These are phyloP conservation scores for Suillus alpinus DNA, from an alignment of 768 basidiomycete genomes.

Conservation along the genomic window DNA sequence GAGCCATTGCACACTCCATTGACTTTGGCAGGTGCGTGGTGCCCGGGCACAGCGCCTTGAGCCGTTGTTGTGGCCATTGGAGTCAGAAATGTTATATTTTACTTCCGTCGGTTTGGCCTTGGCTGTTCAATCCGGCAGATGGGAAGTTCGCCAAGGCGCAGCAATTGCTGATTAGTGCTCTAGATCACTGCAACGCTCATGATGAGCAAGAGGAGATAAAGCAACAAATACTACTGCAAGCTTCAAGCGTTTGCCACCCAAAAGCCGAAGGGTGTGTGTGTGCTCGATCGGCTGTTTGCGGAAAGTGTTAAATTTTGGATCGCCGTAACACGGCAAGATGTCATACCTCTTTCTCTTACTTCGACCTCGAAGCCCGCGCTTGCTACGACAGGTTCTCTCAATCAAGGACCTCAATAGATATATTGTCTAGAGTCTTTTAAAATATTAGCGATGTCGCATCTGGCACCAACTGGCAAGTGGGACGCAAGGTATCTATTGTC, in stretches of 20 bases:
- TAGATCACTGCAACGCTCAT: not conserved
- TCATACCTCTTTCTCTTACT: not conserved
- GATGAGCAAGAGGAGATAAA: not conserved
- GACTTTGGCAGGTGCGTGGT: not conserved
- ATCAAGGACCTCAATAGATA: not conserved
- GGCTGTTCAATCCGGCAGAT: not conserved
- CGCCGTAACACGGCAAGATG: not conserved
- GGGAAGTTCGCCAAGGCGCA: not conserved
- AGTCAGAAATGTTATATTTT: not conserved
- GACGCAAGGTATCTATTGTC: conserved; percentile 56
- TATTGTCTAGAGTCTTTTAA: conserved; percentile 12
- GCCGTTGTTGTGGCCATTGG: not conserved
- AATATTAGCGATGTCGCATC: conserved; percentile 47
- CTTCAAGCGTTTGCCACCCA: not conserved
- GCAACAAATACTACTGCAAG: not conserved
- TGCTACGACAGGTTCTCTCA: not conserved
- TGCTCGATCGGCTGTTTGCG: not conserved
- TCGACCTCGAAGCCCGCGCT: not conserved
- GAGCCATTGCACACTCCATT: not conserved
- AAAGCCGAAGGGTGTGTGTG: not conserved
- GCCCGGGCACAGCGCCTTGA: not conserved
- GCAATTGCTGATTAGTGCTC: not conserved
- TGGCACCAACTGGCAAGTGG: conserved; percentile 60
- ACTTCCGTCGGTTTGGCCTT: not conserved
- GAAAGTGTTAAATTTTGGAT: conserved; percentile 3